Conservation (phyloP, 305 asterid species). For the Fraxinus sp. region DNA sequence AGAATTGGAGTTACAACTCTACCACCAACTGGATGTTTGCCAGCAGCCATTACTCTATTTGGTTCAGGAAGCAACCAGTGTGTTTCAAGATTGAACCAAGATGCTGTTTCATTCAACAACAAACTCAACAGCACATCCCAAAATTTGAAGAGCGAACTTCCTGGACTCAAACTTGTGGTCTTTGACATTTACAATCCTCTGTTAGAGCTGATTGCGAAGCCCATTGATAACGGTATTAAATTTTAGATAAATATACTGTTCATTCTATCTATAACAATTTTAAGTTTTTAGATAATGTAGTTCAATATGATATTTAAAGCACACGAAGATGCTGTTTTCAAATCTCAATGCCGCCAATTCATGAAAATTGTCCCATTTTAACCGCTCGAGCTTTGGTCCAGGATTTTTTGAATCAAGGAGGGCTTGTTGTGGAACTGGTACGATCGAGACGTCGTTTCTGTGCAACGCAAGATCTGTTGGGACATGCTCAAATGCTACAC, state of each 20-base stretch:
- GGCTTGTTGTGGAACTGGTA: constrained; percentile 89
- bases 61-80: too few relatives aligned
- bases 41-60: too few relatives aligned
- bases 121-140: constrained; percentile 50
- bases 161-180: constrained; percentile 71
- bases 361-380: background rate
- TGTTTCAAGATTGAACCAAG: too few relatives aligned
- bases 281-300: background rate
- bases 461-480: constrained; percentile 70
- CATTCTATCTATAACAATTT: too few relatives aligned
- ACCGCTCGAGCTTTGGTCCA: constrained; percentile 18
- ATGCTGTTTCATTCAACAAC: too few relatives aligned
- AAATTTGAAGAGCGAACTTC: constrained; percentile 43
- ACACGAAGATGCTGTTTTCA: background rate
- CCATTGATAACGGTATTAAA: constrained; percentile 51
- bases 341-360: background rate
- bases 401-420: constrained; percentile 74
- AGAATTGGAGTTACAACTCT: too few relatives aligned
- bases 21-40: too few relatives aligned
- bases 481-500: constrained; percentile 74
- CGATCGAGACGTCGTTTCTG: constrained; percentile 58
- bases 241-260: background rate
- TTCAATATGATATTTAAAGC: background rate
- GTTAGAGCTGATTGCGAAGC: constrained; percentile 50
- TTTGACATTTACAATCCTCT: constrained; percentile 77